Base-by-base conservation (phyloP, 2,329 filamentous ascomycete species). In the Xylaria sp. region DNA sequence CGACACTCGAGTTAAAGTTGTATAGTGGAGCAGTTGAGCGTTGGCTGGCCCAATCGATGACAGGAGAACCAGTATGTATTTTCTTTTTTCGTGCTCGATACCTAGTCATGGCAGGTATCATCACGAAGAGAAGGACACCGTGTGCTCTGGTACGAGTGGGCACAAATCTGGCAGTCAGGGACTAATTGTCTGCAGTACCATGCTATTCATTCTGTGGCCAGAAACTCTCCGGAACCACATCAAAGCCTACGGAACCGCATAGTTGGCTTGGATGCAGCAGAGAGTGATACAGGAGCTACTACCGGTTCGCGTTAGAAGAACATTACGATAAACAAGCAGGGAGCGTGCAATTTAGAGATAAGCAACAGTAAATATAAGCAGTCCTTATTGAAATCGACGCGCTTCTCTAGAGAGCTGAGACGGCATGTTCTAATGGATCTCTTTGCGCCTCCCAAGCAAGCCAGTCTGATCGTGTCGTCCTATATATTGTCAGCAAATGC, bases 381-480 rank as follows among this genome's bases (percentile, higher is more conserved):
- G 31, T 41, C 8, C 23, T 34, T 13, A 56, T 25, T 34, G 41
- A 57, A 55, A 5, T 28, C 23, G 13, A 28, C 10, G 15, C 25
- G 34, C 28, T n/a, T 20, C 25, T 46, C 52, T 76, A 88, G 78
- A 92, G 84, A 31, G 89, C 90, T 73, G 89, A 85, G 69, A 91
- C 85, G 9, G 91, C 90, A 71, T 85, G 82, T 78, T 94, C 92
- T 71, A 92, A 75, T 18, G 91, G 87, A 73, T 89, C 86, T 77
- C 92, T 87, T 79, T 92, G 89, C 20, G 86, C 86, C 80, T 99
- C 96, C 96, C 96, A 99, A 66, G 95, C 95, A 76, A 99, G 84
- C 96, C 96, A 99, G 81, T 99, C 96, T 73, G 94, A 97, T 79
- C 94, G 90, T 69, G 96, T 98, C 63, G 96, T 99, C 76, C 93